A percentile compares a stretch with the other conserved stretches of the same genome.
These are phyloP conservation scores for Fonsecaea monophora DNA, from an alignment of 2,329 filamentous ascomycete species.

Conservation along the genomic window DNA sequence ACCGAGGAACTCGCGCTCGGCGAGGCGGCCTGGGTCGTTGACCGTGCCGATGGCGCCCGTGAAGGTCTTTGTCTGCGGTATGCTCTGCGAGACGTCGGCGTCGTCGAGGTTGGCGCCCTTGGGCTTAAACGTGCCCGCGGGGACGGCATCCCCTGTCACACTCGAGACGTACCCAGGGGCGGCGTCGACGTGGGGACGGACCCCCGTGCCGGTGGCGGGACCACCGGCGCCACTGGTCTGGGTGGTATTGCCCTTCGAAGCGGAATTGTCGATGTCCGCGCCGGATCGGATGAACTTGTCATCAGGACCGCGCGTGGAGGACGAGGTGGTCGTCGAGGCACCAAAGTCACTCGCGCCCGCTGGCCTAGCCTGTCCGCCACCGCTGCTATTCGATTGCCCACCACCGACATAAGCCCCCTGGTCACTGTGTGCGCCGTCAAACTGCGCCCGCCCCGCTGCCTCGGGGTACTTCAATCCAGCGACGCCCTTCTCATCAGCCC, in stretches of 20 bases:
- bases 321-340: constrained; percentile 16
- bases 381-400: constrained; percentile 26
- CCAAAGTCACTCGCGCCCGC: constrained; percentile 30
- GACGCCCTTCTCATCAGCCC: constrained; percentile 49
- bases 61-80: constrained; percentile 58
- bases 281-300: constrained; percentile 33
- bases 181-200: constrained; percentile 30
- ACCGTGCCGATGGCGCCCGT: constrained; percentile 60
- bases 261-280: neutral
- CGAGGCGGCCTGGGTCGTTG: constrained; percentile 62
- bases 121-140: constrained; percentile 50
- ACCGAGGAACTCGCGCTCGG: constrained; percentile 48
- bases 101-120: constrained; percentile 61
- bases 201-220: constrained; percentile 2
- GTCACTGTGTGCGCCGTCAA: constrained; percentile 47
- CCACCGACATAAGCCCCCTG: constrained; percentile 47
- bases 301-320: constrained; percentile 31
- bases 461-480: constrained; percentile 47
- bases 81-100: constrained; percentile 41
- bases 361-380: constrained; percentile 36
- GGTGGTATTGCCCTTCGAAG: constrained; percentile 2
- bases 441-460: constrained; percentile 48
- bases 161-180: constrained; percentile 40
- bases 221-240: neutral
- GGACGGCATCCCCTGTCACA: constrained; percentile 36